Base-by-base conservation (phyloP, 73 alveolate species). In the Paraurostyla sp. region DNA sequence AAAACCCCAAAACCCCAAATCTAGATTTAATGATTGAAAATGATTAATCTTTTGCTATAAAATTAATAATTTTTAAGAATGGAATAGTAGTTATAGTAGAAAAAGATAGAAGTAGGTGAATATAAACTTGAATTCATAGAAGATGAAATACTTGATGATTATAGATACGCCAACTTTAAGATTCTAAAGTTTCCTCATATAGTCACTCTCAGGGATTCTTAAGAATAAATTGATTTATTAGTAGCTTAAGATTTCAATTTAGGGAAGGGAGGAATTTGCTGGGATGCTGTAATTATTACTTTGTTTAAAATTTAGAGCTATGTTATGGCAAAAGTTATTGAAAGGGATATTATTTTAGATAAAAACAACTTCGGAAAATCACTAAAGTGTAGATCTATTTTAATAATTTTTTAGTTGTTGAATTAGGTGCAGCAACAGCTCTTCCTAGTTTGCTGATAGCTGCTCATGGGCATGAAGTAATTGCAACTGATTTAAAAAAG, bases 231-330 rank as follows among this genome's bases (percentile, higher is more conserved):
- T 20, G 41, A 65, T 65, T 38, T 65, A 18, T 65, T 13, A 11
- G 82, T 65, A 38, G 41, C 35, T 65, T 65, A 65, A 22, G 82
- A 65, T 38, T 65, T 65, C 23, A 65, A 36, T 32, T 58, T 35
- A 20, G 82, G 82, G 40, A 65, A 65, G 25, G 82, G 82, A 6
- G 82, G 82, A 18, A 65, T 65, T 40, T 65, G 82, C 58, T 65
- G 82, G 82, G 82, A 65, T 65, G 82, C 82, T 65, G 82, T 65
- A 65, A 65, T 38, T 65, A 38, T 65, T 15, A 38, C 16, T 22
- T 27, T 65, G 23, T 6, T 65, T 65, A 22, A 35, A 15, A 65
- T 3, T 25, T 65, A 65, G 82, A 65, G 82, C 41, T 65, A 65
- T 65, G 82, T 65, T 2, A 65, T 65, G 82, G 82, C 82, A 22